Conservation (phyloP, 148 eudicot genomes). For the Rhododendron griersonianum region DNA sequence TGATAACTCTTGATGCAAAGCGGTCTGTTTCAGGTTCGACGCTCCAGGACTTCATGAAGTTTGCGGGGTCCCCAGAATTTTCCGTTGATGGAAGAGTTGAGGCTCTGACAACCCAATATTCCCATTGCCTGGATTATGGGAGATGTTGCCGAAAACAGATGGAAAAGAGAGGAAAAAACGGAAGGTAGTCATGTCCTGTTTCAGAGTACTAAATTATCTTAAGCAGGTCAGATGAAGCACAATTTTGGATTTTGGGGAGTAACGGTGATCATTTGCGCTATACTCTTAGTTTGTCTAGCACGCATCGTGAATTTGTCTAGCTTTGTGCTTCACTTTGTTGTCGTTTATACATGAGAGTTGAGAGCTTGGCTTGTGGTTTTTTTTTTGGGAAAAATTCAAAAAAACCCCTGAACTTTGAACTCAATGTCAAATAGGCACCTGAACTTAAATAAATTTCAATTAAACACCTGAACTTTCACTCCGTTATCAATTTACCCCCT, state of each 20-base stretch:
- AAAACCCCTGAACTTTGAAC: no score
- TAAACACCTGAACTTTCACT: no score
- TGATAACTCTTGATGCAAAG: slow-evolving; percentile 62
- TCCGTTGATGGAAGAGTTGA: slow-evolving; percentile 61
- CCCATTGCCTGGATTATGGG: slow-evolving; percentile 68
- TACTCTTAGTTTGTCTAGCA: neutral
- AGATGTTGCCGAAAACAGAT: neutral
- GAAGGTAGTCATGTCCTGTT: no score
- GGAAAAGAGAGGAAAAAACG: no score
- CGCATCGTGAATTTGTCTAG: no score
- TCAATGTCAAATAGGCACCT: no score
- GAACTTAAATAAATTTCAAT: no score
- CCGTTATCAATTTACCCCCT: no score
- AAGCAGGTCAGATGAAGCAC: neutral
- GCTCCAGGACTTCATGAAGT: slow-evolving; percentile 71
- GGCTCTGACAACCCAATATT: slow-evolving; percentile 58
- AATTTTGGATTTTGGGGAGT: neutral
- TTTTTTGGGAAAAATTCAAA: no score
- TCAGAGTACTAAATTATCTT: neutral
- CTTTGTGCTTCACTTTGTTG: neutral
- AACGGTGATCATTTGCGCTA: neutral
- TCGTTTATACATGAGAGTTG: neutral
- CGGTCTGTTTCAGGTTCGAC: slow-evolving; percentile 46
- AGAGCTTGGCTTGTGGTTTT: no score
- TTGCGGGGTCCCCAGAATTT: slow-evolving; percentile 51